Conservation (phyloP, 345 rosid genomes). For the Microcos paniculata region DNA sequence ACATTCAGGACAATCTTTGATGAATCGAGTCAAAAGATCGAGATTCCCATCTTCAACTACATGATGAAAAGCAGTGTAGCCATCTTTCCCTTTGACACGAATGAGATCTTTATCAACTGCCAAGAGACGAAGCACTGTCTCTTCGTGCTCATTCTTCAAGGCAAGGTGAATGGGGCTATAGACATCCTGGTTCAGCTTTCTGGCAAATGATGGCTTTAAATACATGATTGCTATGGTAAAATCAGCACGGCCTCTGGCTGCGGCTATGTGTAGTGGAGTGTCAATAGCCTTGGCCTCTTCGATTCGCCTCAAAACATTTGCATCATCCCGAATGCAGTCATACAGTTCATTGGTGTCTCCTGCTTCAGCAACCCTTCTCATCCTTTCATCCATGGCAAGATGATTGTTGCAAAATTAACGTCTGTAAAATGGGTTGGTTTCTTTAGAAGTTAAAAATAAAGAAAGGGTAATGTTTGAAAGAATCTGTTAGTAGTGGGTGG, state of each 20-base stretch:
- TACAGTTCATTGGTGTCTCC: background rate
- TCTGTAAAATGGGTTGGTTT: too few species aligned
- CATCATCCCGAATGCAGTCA: background rate
- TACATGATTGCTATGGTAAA: background rate
- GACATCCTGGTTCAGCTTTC: background rate
- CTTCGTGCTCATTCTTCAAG: background rate
- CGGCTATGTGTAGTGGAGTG: background rate
- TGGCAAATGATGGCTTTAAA: background rate
- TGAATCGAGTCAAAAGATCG: background rate
- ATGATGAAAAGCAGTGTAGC: constrained; percentile 20
- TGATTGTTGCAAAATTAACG: too few species aligned
- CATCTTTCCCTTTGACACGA: constrained; percentile 22
- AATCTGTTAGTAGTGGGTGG: too few species aligned
- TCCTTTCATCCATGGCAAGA: background rate
- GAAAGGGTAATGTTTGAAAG: too few species aligned
- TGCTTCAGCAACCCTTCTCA: background rate
- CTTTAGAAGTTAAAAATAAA: too few species aligned
- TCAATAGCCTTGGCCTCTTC: background rate
- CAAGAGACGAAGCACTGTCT: background rate
- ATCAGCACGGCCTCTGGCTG: too few species aligned
- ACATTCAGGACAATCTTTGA: constrained; percentile 11
- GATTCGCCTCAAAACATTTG: background rate
- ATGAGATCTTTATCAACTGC: constrained; percentile 9
- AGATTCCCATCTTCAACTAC: constrained; percentile 4
- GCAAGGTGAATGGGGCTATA: background rate